These are phyloP conservation scores for Calonectria leucothoes DNA, from an alignment of 2,329 filamentous ascomycete genomes.

Conservation along the genomic window DNA sequence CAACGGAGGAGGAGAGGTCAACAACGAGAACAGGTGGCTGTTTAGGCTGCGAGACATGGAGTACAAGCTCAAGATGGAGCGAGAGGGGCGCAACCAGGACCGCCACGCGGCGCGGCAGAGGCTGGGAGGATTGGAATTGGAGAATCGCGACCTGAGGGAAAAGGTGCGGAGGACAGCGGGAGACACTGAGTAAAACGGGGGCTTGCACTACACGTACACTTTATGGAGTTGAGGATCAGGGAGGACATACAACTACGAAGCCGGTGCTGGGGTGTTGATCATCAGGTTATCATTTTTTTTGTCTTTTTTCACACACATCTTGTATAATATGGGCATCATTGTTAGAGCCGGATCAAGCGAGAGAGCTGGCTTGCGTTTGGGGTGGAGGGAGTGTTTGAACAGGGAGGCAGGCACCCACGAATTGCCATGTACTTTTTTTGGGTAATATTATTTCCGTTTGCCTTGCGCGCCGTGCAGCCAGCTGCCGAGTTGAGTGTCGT, in stretches of 20 bases:
- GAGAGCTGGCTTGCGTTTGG: slow-evolving; percentile 22
- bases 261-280: slow-evolving; percentile 40
- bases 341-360: slow-evolving; percentile 25
- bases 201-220: slow-evolving; percentile 9
- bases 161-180: slow-evolving; percentile 61
- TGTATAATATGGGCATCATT: slow-evolving; percentile 40
- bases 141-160: slow-evolving; percentile 77
- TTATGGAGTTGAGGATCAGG: slow-evolving; percentile 25
- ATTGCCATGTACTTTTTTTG: slow-evolving; percentile 22
- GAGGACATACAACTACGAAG: slow-evolving; percentile 25
- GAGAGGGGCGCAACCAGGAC: slow-evolving; percentile 87
- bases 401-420: slow-evolving; percentile 9
- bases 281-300: not conserved
- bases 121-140: slow-evolving; percentile 78
- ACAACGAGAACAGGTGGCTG: slow-evolving; percentile 81
- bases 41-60: slow-evolving; percentile 89
- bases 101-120: slow-evolving; percentile 84
- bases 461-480: too few relatives aligned
- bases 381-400: slow-evolving; percentile 29
- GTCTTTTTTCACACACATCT: slow-evolving; percentile 14
- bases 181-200: slow-evolving; percentile 38
- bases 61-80: slow-evolving; percentile 86
- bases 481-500: not conserved
- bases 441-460: slow-evolving; percentile 14
- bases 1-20: slow-evolving; percentile 34